Evolutionary conservation across 2,329 filamentous ascomycete species (phyloP).

Genomic region (Aspergillus hortae): DNA sequence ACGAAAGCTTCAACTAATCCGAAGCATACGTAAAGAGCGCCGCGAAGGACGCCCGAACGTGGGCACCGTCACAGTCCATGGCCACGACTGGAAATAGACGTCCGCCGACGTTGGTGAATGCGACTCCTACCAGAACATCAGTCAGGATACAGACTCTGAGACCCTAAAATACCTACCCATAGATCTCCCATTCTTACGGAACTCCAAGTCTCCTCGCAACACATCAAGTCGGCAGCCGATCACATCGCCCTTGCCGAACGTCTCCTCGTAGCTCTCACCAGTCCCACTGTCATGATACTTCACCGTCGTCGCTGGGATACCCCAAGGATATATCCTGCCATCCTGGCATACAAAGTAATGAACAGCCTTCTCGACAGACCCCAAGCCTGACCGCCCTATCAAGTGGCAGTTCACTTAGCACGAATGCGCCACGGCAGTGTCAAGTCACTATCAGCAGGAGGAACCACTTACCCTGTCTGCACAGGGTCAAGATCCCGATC

Average conservation of each 20-base stretch:
- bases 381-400: too few species aligned
- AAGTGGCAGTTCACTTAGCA: too few species aligned
- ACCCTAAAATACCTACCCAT: background rate
- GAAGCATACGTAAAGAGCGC: background rate
- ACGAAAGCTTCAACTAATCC: too few species aligned
- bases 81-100: background rate
- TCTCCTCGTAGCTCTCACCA: background rate
- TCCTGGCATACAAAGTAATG: background rate
- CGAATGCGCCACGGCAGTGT: too few species aligned
- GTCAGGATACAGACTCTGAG: background rate
- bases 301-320: background rate
- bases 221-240: background rate
- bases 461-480: too few species aligned
- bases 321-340: background rate
- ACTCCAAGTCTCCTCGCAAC: background rate
- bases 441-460: too few species aligned
- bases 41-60: background rate
- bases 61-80: background rate
- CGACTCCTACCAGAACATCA: background rate
- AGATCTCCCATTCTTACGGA: background rate
- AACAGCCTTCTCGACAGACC: too few species aligned
- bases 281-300: background rate
- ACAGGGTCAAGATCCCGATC: too few species aligned
- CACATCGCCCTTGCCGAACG: background rate
- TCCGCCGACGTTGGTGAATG: background rate